Conservation (phyloP, 257 asterid genomes). For the Scutellaria barbata region DNA sequence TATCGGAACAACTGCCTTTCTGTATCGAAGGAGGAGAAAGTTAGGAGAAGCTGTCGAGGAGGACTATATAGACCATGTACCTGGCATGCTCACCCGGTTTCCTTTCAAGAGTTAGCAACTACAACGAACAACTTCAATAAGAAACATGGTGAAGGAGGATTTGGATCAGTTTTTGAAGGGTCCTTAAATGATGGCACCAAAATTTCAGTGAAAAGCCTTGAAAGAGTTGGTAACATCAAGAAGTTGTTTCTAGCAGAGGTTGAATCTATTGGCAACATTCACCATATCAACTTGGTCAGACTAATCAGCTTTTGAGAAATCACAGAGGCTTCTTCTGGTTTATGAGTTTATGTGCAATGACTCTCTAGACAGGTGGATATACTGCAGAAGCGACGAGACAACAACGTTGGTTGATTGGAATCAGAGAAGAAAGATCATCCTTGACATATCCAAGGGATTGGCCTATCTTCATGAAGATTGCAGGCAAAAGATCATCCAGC, state of each 20-base stretch:
- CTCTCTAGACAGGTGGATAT: constrained; percentile 45
- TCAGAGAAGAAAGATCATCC: constrained; percentile 31
- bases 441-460: constrained; percentile 39
- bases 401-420: constrained; percentile 24
- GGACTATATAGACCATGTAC: constrained; percentile 39
- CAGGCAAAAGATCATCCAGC: constrained; percentile 41
- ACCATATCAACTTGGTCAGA: constrained; percentile 43
- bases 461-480: constrained; percentile 47
- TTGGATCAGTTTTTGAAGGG: constrained; percentile 42
- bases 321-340: constrained; percentile 42
- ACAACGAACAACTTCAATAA: constrained; percentile 34
- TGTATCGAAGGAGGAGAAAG: constrained; percentile 14
- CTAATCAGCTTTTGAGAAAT: constrained; percentile 42
- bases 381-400: background rate
- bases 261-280: constrained; percentile 41
- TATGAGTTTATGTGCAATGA: constrained; percentile 43
- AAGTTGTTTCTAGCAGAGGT: constrained; percentile 46
- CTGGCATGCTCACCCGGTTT: constrained; percentile 45
- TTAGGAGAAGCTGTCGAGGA: constrained; percentile 33
- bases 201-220: constrained; percentile 39
- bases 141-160: constrained; percentile 45
- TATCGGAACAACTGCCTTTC: constrained; percentile 8
- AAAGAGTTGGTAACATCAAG: constrained; percentile 34
- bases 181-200: constrained; percentile 26
- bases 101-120: constrained; percentile 30